A percentile compares a stretch with the other conserved stretches of the same genome.
phyloP scores from a whole-genome alignment of 805 yeast genomes.

The Priceomyces carsonii region DNA sequence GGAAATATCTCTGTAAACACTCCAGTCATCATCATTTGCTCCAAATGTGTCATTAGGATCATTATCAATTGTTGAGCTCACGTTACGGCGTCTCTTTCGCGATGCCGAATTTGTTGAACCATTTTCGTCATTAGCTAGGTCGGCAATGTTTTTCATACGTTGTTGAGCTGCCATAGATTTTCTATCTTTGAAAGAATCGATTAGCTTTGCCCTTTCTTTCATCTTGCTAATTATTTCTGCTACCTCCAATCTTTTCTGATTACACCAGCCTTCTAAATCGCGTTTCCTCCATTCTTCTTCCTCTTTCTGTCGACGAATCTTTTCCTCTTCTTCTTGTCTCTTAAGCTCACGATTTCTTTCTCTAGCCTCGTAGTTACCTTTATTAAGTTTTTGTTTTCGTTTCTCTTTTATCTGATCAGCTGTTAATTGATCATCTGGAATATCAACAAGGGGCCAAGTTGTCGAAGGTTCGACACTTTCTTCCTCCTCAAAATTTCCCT shows the following conservation, averaged over 20 bases:
- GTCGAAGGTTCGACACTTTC: slow-evolving; percentile 50
- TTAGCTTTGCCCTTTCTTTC: slow-evolving; percentile 67
- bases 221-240: slow-evolving; percentile 57
- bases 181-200: slow-evolving; percentile 80
- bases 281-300: slow-evolving; percentile 77
- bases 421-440: slow-evolving; percentile 79
- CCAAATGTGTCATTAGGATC: slow-evolving; percentile 95
- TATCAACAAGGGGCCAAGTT: slow-evolving; percentile 68
- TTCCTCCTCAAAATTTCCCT: slow-evolving; percentile 50
- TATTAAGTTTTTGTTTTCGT: slow-evolving; percentile 76
- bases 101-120: slow-evolving; percentile 48
- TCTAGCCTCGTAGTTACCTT: slow-evolving; percentile 88
- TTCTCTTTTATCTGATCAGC: slow-evolving; percentile 86
- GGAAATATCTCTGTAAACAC: slow-evolving; percentile 80
- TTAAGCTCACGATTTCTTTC: slow-evolving; percentile 80
- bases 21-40: slow-evolving; percentile 95
- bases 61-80: slow-evolving; percentile 72
- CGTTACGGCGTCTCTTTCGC: slow-evolving; percentile 46
- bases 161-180: slow-evolving; percentile 90
- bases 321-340: slow-evolving; percentile 58
- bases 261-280: slow-evolving; percentile 80
- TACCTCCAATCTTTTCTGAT: slow-evolving; percentile 62
- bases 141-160: slow-evolving; percentile 88
- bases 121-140: slow-evolving; percentile 72
- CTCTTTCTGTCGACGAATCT: slow-evolving; percentile 58